A percentile compares a stretch with the other conserved stretches of the same genome.
These are phyloP conservation scores for Podospora conica DNA, from an alignment of 495 filamentous ascomycete species.

Conservation along the genomic window DNA sequence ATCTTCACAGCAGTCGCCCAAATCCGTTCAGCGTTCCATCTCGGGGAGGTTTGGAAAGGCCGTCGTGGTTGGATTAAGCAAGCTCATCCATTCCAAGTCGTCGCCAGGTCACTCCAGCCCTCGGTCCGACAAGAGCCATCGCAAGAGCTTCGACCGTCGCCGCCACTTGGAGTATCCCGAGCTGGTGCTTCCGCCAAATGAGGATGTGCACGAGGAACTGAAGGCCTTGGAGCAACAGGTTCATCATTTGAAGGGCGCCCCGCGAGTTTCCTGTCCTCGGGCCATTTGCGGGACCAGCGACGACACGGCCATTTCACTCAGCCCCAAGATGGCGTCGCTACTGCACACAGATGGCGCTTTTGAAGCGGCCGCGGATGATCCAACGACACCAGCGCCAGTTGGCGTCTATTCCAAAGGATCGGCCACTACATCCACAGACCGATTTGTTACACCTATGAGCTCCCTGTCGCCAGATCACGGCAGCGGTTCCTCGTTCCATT, in stretches of 20 bases:
- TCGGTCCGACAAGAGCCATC: not conserved
- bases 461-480: conserved; percentile 14
- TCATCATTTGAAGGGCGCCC: conserved; percentile 23
- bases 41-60: conserved; percentile 28
- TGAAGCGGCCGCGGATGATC: not conserved
- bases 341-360: conserved; percentile 15
- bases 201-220: conserved; percentile 27
- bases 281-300: not conserved
- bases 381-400: not conserved
- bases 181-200: conserved; percentile 29
- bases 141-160: not conserved
- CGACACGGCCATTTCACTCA: conserved; percentile 4
- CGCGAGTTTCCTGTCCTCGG: not conserved
- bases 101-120: conserved; percentile 10
- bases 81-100: conserved; percentile 21
- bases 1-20: not conserved
- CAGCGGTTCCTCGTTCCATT: conserved; percentile 21
- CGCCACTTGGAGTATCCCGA: conserved; percentile 31
- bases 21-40: conserved; percentile 14
- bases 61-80: conserved; percentile 29
- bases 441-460: conserved; percentile 19
- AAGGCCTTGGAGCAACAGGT: conserved; percentile 31
- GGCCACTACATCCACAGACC: conserved; percentile 15
- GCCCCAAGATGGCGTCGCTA: conserved; percentile 15
- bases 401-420: conserved; percentile 8